Evolutionary conservation across 345 rosid genomes (phyloP), one percentile per base, ranked within the genome.

Genomic region (Salix koriyanagi): DNA sequence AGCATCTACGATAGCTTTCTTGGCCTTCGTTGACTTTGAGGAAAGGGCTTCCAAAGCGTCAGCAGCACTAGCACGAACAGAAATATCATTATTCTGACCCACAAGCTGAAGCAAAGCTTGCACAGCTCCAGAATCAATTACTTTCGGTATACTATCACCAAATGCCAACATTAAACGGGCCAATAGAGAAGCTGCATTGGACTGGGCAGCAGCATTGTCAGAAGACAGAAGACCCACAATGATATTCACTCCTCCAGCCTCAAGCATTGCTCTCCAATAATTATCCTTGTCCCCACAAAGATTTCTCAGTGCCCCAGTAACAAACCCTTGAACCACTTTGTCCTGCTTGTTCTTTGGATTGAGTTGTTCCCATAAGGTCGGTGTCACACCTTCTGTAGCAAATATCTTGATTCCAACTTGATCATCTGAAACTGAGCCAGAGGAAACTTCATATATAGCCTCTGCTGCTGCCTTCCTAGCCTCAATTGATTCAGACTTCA

Each of bases 171-270:
- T 83, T 74, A 94, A 77, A 72, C 89, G 87, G 52, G 96, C 96
- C 89, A 94, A 87, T 11, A 94, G 94, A 83, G 97, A 87, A 76
- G 98, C 98, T 65, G 97, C 90, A 79, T 92, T 92, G 75, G 97
- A 85, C 83, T 90, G 93, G 76, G 97, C 83, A 79, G 87, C 84
- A 19, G 89, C 79, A 77, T 88, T 91, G 78, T 88, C 97, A 69
- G 98, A 94, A 72, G 90, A 88, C 46, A 94, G 78, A 85, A 92
- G 94, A 52, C 84, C 86, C 62, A 92, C 85, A 69, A 92, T 91
- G 75, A 88, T 87, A 85, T 89, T 88, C 15, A 88, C 87, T 56
- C 94, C 96, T 13, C 91, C 94, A 81, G 90, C 90, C 83, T 91
- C 89, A 14, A 92, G 88, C 44, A 90, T 87, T 68, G 88, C 82